Base-by-base conservation (phyloP, 768 basidiomycete species). In the Suillus brevipes region DNA sequence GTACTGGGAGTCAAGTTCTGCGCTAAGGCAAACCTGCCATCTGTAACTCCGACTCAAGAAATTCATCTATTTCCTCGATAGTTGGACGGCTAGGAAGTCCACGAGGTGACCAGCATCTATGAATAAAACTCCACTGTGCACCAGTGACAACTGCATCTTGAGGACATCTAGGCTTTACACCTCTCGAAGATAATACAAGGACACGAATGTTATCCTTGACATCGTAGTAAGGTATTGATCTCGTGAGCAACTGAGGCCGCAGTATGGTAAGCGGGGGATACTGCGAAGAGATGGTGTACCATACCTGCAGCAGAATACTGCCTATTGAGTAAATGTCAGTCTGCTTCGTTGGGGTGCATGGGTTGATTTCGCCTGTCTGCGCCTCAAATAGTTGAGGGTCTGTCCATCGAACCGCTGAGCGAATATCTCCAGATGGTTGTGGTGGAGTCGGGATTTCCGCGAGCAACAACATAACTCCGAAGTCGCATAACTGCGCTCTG, bases 251-350 rank as follows among this genome's bases (percentile, higher is more conserved):
- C 64, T 65, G 2, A 7, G 50, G 20, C n/a, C 20, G 53, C 20
- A 36, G 10, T 7, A n/a, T 55, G 20, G 52, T 55, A 36, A 55
- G 53, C 6, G 34, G 20, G 12, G n/a, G 36, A 55, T n/a, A 12
- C 34, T 20, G 1, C 31, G 12, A 55, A 10, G 20, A n/a, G 34
- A 55, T n/a, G 10, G 36, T 55, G 20, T 20, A 55, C 20, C 64
- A 16, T 28, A 67, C 64, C 66, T 65, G 64, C 3, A 67, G 38
- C 31, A 65, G 9, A 28, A 62, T 23, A 18, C 61, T 55, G 4
- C 61, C 61, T 18, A 67, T 57, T 12, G 66, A 65, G 25, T 61
- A 67, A 5, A 65, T 50, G 13, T 67, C 53, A 16, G 36, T 61
- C 25, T 55, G 43, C 34, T 38, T 10, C 18, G 23, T 65, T 7